Base-by-base conservation (phyloP, 306 rosid species). In the Cucurbita argyrosperma region DNA sequence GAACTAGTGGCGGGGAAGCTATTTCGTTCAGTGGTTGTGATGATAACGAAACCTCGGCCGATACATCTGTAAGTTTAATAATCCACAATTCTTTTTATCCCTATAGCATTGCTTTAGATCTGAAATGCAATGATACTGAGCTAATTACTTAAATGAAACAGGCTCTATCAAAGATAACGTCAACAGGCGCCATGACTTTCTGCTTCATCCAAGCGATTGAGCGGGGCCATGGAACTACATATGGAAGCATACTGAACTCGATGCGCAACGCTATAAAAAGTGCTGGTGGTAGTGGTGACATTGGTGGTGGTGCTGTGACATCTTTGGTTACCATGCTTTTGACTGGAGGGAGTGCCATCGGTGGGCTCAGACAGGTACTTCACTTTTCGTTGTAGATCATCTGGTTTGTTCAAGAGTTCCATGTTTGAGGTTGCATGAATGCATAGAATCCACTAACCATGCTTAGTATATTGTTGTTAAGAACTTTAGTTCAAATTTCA, bases 131-230 rank as follows among this genome's bases (percentile, higher is more conserved):
- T 58, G 59, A 72, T 42, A 38, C 72, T 71, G 71, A 65, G 69
- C 71, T 76, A 69, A 42, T 65, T 57, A 70, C 60, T 70, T 70
- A 15, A 40, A 30, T 51, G 56, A 66, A 74, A 85, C 92, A 94
- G 99, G 99, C 99, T 74, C 80, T 95, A 18, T 95, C 97, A 18
- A 95, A 71, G 88, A 84, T 94, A 61, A 89, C 97, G 38, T 94
- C 99, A 68, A 94, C 99, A 59, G 99, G 99, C 59, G 99, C 97
- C 73, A 91, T 94, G 97, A 94, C 99, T 16, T 94, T 71, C 83
- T 89, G 96, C 87, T 94, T 94, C 86, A 91, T 94, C 82, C 96
- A 91, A 83, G 97, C 99, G 4, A 76, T 94, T 4, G 99, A 91
- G 84, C 91, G 80, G 35, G 99, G 96, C 68, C 90, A 90, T 6